Evolutionary conservation across 2,329 filamentous ascomycete species (phyloP).

Genomic region (Penicillium sp.): DNA sequence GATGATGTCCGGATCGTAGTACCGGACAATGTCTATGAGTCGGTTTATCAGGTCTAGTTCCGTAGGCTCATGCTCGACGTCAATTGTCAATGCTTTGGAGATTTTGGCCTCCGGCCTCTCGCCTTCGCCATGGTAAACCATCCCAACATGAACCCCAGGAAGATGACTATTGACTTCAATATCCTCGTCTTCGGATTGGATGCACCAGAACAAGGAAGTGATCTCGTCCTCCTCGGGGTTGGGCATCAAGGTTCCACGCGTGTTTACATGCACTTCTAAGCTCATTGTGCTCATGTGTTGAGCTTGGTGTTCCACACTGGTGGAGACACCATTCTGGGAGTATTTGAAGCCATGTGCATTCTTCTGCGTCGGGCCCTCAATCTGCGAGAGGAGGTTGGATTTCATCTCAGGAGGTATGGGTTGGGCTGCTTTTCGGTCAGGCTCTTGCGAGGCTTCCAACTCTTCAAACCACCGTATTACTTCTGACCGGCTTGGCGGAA

Average conservation of each 20-base stretch:
- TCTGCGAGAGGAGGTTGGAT: conserved; percentile 59
- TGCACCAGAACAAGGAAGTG: conserved; percentile 78
- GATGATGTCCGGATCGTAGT: conserved; percentile 79
- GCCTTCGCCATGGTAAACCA: conserved; percentile 62
- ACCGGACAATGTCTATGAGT: conserved; percentile 78
- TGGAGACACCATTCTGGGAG: conserved; percentile 64
- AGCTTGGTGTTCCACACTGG: conserved; percentile 69
- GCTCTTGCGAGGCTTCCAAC: conserved; percentile 12
- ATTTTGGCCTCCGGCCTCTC: conserved; percentile 53
- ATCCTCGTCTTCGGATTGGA: conserved; percentile 64
- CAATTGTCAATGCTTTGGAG: conserved; percentile 51
- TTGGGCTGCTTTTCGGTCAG: conserved; percentile 5
- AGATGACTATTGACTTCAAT: conserved; percentile 42
- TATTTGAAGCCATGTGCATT: conserved; percentile 78
- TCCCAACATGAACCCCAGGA: conserved; percentile 55
- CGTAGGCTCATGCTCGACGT: conserved; percentile 64
- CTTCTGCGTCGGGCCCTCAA: conserved; percentile 77
- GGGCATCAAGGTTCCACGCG: conserved; percentile 67
- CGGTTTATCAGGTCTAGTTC: conserved; percentile 77
- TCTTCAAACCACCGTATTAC: conserved; percentile 60
- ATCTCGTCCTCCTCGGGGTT: conserved; percentile 88
- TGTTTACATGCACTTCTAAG: conserved; percentile 84
- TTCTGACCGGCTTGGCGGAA: conserved; percentile 62
- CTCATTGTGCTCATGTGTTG: conserved; percentile 98
- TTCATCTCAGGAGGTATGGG: conserved; percentile 15